A percentile compares a stretch with the other conserved stretches of the same genome.
Evolutionary conservation across 2,329 filamentous ascomycete genomes (phyloP).

Genomic region (Paecilomyces sp.): DNA sequence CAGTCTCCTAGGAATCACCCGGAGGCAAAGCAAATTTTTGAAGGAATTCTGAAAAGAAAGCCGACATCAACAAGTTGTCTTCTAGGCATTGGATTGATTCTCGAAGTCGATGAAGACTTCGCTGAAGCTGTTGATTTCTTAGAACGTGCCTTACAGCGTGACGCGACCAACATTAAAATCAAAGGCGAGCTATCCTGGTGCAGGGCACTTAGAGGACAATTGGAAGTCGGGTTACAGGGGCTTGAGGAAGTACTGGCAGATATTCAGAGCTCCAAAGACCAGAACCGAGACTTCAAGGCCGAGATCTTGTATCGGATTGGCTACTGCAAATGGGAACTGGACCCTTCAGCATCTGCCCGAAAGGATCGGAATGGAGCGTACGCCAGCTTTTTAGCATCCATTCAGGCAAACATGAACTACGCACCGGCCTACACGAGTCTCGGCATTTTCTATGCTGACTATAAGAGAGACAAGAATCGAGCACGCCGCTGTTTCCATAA

Average conservation of each 20-base stretch:
- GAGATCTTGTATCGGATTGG: slow-evolving; percentile 83
- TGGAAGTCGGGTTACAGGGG: slow-evolving; percentile 58
- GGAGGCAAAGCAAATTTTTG: slow-evolving; percentile 81
- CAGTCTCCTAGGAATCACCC: slow-evolving; percentile 84
- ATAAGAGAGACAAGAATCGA: slow-evolving; percentile 76
- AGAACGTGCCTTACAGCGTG: slow-evolving; percentile 64
- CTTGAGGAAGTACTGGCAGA: slow-evolving; percentile 63
- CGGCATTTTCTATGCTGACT: slow-evolving; percentile 86
- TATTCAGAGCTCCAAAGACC: slow-evolving; percentile 55
- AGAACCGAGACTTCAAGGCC: slow-evolving; percentile 65
- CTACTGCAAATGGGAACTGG: slow-evolving; percentile 77
- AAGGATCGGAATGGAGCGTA: slow-evolving; percentile 80
- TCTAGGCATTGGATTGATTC: slow-evolving; percentile 83
- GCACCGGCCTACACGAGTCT: slow-evolving; percentile 88
- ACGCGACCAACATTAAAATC: slow-evolving; percentile 68
- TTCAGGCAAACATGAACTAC: slow-evolving; percentile 81
- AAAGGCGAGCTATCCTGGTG: slow-evolving; percentile 89
- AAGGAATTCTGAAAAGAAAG: slow-evolving; percentile 70
- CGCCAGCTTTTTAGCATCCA: slow-evolving; percentile 68
- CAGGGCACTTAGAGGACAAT: slow-evolving; percentile 73
- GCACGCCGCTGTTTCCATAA: slow-evolving; percentile 94
- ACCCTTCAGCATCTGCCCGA: slow-evolving; percentile 65
- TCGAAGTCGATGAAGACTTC: slow-evolving; percentile 89
- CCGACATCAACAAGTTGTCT: slow-evolving; percentile 70
- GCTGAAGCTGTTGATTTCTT: slow-evolving; percentile 74